Conservation (phyloP, 2,329 filamentous ascomycete species). For the Cercospora sojina region DNA sequence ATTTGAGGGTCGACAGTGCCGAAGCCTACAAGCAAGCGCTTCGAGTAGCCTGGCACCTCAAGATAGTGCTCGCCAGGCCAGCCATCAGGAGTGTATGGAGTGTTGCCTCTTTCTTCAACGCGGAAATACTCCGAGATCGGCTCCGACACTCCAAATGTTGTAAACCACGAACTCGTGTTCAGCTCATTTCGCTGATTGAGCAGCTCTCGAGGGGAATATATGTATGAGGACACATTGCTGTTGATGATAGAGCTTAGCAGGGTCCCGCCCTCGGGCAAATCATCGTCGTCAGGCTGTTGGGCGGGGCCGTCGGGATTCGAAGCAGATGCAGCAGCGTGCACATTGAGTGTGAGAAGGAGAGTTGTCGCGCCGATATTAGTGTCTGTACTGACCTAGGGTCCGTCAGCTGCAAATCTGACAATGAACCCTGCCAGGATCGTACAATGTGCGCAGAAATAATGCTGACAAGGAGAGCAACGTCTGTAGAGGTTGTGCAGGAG, state of each 20-base stretch:
- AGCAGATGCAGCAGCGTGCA: conserved; percentile 56
- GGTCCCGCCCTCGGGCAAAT: conserved; percentile 48
- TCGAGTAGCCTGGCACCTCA: conserved; percentile 52
- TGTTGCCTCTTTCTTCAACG: conserved; percentile 38
- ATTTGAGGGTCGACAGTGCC: conserved; percentile 60
- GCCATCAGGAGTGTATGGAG: conserved; percentile 54
- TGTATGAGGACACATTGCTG: conserved; percentile 49
- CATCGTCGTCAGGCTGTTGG: conserved; percentile 37
- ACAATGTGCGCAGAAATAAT: conserved; percentile 55
- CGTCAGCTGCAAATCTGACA: background rate
- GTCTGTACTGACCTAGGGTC: conserved; percentile 44
- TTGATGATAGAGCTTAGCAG: conserved; percentile 51
- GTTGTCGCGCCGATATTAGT: conserved; percentile 57
- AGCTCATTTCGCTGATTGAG: conserved; percentile 55
- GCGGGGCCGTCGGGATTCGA: conserved; percentile 46
- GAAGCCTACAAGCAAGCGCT: conserved; percentile 56
- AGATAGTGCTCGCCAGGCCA: conserved; percentile 64
- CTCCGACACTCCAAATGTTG: conserved; percentile 41
- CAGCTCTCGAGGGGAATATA: conserved; percentile 57
- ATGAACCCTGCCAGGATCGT: background rate
- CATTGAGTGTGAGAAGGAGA: conserved; percentile 56
- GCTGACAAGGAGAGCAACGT: conserved; percentile 51
- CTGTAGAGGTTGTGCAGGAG: conserved; percentile 54
- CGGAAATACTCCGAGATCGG: conserved; percentile 57
- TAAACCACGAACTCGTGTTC: conserved; percentile 55